Evolutionary conservation across 306 rosid species (phyloP).

Genomic region (Betula pendula): DNA sequence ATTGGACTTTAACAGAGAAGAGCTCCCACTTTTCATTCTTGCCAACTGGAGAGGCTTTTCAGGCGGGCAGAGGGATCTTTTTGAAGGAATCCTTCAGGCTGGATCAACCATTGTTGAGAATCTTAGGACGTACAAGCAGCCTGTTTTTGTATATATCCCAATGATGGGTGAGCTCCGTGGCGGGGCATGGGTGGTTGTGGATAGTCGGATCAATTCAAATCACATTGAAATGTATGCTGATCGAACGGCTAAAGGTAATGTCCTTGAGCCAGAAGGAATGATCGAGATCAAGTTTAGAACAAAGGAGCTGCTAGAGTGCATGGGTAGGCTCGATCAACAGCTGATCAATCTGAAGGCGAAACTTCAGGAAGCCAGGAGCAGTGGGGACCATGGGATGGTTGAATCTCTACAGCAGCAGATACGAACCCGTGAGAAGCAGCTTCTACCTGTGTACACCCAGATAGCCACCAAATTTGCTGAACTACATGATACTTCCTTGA

Average conservation of each 20-base stretch:
- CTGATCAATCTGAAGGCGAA: slow-evolving; percentile 69
- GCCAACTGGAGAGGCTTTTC: slow-evolving; percentile 99
- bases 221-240: slow-evolving; percentile 97
- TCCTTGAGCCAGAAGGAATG: slow-evolving; percentile 99
- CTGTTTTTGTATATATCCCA: slow-evolving; percentile 90
- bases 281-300: slow-evolving; percentile 94
- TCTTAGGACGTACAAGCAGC: slow-evolving; percentile 94
- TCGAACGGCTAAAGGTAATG: slow-evolving; percentile 87
- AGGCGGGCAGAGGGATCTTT: slow-evolving; percentile 99
- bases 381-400: slow-evolving; percentile 30
- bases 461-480: slow-evolving; percentile 94
- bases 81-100: slow-evolving; percentile 98
- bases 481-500: slow-evolving; percentile 87
- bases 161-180: slow-evolving; percentile 99
- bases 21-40: slow-evolving; percentile 90
- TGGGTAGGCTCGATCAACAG: slow-evolving; percentile 89
- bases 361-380: slow-evolving; percentile 73
- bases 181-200: slow-evolving; percentile 99
- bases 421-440: slow-evolving; percentile 82
- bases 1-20: slow-evolving; percentile 92
- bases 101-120: slow-evolving; percentile 99
- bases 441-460: slow-evolving; percentile 89
- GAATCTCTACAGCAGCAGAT: slow-evolving; percentile 83
- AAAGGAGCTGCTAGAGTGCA: slow-evolving; percentile 84
- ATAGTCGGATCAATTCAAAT: slow-evolving; percentile 83